phyloP scores from a whole-genome alignment of 345 rosid genomes.

The Diplotaxis tenuifolia region DNA sequence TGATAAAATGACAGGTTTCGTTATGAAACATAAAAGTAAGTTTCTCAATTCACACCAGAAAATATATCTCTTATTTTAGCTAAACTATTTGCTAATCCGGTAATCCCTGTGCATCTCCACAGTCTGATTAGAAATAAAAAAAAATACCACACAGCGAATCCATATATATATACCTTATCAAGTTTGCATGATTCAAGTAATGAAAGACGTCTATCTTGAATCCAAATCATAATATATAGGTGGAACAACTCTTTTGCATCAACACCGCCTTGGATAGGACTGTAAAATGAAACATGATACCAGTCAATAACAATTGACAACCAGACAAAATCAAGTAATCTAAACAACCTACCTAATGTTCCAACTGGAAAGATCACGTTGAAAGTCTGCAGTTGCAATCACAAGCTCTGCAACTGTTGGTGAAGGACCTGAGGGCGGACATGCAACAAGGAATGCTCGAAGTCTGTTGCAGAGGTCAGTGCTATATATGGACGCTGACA shows the following conservation, averaged over 20 bases:
- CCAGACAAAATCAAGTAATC: conserved; percentile 17
- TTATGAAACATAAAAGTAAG: conserved; percentile 6
- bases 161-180: conserved; percentile 66
- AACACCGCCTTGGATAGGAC: conserved; percentile 91
- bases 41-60: neutral
- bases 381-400: conserved; percentile 93
- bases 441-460: conserved; percentile 82
- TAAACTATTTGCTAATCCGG: no score
- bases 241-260: conserved; percentile 95
- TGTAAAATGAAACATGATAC: conserved; percentile 34
- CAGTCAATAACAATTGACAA: conserved; percentile 12
- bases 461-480: conserved; percentile 86
- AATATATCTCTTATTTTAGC: neutral
- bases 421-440: conserved; percentile 96
- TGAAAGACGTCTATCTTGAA: conserved; percentile 87
- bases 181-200: conserved; percentile 90
- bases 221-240: conserved; percentile 92
- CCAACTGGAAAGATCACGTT: conserved; percentile 89
- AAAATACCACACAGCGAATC: neutral
- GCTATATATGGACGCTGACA: conserved; percentile 88
- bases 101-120: conserved; percentile 10
- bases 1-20: conserved; percentile 42
- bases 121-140: neutral
- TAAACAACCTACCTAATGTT: conserved; percentile 53
- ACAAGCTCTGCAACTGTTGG: conserved; percentile 88